Conservation (phyloP, 306 rosid genomes). For the Sesbania bispinosa region DNA sequence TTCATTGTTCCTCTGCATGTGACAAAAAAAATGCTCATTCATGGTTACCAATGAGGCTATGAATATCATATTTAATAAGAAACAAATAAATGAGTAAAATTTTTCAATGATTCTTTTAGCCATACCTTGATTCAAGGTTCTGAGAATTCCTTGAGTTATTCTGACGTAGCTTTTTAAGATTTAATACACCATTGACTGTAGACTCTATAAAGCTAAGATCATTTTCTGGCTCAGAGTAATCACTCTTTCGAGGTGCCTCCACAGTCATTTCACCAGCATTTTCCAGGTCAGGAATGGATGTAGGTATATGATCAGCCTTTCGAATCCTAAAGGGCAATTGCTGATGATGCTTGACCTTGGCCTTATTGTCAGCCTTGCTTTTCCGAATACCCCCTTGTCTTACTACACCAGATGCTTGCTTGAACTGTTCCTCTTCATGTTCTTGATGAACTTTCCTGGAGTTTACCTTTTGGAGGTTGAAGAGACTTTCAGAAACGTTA, state of each 20-base stretch:
- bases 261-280: slow-evolving; percentile 33
- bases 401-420: slow-evolving; percentile 48
- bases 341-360: slow-evolving; percentile 66
- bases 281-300: slow-evolving; percentile 41
- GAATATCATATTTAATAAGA: neutral
- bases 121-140: slow-evolving; percentile 77
- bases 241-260: slow-evolving; percentile 55
- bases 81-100: neutral
- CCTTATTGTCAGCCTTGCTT: slow-evolving; percentile 51
- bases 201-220: slow-evolving; percentile 46
- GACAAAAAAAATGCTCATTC: neutral
- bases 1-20: slow-evolving; percentile 51
- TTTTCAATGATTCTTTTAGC: neutral
- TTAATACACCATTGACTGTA: slow-evolving; percentile 41
- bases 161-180: slow-evolving; percentile 44
- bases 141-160: slow-evolving; percentile 64
- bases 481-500: slow-evolving; percentile 40
- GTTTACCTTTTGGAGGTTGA: slow-evolving; percentile 49
- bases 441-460: slow-evolving; percentile 56
- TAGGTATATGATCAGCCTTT: slow-evolving; percentile 47
- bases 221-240: slow-evolving; percentile 70
- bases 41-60: neutral
- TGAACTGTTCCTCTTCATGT: slow-evolving; percentile 66
- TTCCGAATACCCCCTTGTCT: slow-evolving; percentile 70
- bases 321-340: slow-evolving; percentile 50